Percentiles rank a stretch among this genome's conserved stretches.
Conservation (phyloP, 139 green algal species). For the Closterium sp. region DNA sequence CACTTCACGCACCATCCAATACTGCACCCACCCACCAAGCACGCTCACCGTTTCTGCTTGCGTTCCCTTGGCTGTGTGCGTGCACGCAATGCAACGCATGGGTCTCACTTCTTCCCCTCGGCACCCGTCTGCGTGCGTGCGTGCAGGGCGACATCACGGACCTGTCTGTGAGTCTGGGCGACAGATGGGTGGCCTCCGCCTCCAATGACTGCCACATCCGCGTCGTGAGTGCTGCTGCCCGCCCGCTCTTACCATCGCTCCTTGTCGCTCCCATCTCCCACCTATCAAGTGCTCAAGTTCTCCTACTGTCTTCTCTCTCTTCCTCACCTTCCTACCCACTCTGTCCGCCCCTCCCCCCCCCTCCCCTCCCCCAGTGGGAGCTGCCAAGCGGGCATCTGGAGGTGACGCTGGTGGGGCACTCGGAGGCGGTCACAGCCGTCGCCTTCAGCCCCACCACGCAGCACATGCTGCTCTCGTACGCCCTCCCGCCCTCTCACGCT, state of each 20-base stretch:
- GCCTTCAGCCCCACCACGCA: constrained; percentile 27
- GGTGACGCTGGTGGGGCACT: constrained; percentile 20
- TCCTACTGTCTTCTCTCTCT: neutral
- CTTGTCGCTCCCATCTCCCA: neutral
- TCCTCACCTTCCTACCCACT: neutral
- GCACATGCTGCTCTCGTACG: constrained; percentile 44
- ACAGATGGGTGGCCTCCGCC: constrained; percentile 37
- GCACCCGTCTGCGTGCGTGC: neutral
- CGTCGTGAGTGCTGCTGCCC: constrained; percentile 28
- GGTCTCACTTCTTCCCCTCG: too few relatives aligned
- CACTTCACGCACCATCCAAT: neutral
- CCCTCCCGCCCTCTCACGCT: neutral
- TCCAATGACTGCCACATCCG: constrained; percentile 55
- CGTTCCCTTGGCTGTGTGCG: neutral
- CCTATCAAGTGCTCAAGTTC: neutral
- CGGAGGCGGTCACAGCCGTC: constrained; percentile 38
- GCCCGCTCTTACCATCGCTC: neutral
- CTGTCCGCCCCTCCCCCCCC: neutral
- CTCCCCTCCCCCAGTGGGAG: constrained; percentile 16
- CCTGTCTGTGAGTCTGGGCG: constrained; percentile 47
- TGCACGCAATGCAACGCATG: too few relatives aligned
- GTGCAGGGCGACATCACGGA: constrained; percentile 58
- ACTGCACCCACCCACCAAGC: neutral
- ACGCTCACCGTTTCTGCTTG: neutral
- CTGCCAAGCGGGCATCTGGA: constrained; percentile 17